A percentile compares a stretch with the other conserved stretches of the same genome.
Evolutionary conservation across 1,139 yeast species (phyloP).

Genomic region (Trichomonascaceae sp.): DNA sequence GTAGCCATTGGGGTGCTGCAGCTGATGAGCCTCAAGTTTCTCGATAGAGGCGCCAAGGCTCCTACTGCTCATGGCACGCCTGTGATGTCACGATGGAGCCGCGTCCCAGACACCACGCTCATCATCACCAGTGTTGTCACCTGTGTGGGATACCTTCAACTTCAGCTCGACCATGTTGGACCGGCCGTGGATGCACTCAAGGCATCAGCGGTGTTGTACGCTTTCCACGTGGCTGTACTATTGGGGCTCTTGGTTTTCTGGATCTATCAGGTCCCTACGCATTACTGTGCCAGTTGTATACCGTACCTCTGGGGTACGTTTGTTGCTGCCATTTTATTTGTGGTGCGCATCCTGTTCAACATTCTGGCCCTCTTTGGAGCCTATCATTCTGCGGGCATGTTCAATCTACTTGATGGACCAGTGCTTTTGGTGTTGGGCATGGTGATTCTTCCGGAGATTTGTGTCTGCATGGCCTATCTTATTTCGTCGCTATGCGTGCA

Average conservation of each 20-base stretch:
- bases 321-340: too few species aligned
- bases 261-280: too few species aligned
- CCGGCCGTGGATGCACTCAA: too few species aligned
- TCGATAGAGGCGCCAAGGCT: conserved; percentile 4
- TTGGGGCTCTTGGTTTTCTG: too few species aligned
- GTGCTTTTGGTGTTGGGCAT: not conserved
- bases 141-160: conserved; percentile 6
- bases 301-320: too few species aligned
- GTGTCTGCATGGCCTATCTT: too few species aligned
- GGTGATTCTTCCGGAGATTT: not conserved
- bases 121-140: conserved; percentile 5
- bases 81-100: not conserved
- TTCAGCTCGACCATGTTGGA: not conserved
- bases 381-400: not conserved
- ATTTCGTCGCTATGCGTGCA: too few species aligned
- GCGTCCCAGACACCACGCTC: conserved; percentile 3
- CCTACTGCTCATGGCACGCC: not conserved
- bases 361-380: not conserved
- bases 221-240: too few species aligned
- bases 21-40: conserved; percentile 3
- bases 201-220: too few species aligned
- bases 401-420: not conserved
- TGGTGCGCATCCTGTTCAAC: not conserved
- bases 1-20: not conserved
- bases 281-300: too few species aligned